phyloP scores from a whole-genome alignment of 2,329 filamentous ascomycete genomes.

The Penicillium brasilianum region DNA sequence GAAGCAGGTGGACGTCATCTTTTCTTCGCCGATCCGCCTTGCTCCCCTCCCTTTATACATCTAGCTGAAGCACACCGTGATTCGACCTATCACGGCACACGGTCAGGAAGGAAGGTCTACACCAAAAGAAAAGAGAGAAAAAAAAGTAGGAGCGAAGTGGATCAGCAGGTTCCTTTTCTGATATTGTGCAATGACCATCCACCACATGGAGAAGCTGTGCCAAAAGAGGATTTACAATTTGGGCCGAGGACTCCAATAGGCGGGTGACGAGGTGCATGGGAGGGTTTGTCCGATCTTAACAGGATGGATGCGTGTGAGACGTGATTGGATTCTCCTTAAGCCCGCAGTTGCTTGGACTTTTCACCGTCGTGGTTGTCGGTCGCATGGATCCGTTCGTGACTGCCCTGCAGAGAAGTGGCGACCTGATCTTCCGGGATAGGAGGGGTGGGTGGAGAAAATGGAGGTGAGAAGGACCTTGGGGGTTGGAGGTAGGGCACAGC shows the following conservation, averaged over 20 bases:
- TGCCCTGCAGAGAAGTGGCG: neutral
- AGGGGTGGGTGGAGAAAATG: neutral
- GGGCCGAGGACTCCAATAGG: constrained; percentile 2
- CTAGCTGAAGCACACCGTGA: neutral
- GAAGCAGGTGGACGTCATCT: neutral
- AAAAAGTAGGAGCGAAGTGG: constrained; percentile 10
- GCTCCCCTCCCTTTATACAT: constrained; percentile 11
- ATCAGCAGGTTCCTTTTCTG: constrained; percentile 14
- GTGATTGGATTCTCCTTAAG: constrained; percentile 18
- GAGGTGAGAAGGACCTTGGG: neutral
- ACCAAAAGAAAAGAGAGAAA: constrained; percentile 2
- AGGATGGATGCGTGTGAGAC: neutral
- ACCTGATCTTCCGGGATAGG: neutral
- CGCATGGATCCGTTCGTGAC: neutral
- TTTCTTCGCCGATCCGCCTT: constrained; percentile 1
- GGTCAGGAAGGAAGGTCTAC: neutral
- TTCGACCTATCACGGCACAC: neutral
- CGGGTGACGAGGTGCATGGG: constrained; percentile 14
- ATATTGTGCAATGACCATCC: constrained; percentile 17
- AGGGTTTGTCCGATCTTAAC: constrained; percentile 3
- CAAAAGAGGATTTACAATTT: neutral
- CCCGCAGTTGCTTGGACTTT: constrained; percentile 4
- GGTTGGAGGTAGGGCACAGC: neutral
- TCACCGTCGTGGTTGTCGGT: constrained; percentile 9
- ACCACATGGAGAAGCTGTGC: neutral